These are phyloP conservation scores for Melastoma malabathricum DNA, from an alignment of 345 rosid species.

Conservation along the genomic window DNA sequence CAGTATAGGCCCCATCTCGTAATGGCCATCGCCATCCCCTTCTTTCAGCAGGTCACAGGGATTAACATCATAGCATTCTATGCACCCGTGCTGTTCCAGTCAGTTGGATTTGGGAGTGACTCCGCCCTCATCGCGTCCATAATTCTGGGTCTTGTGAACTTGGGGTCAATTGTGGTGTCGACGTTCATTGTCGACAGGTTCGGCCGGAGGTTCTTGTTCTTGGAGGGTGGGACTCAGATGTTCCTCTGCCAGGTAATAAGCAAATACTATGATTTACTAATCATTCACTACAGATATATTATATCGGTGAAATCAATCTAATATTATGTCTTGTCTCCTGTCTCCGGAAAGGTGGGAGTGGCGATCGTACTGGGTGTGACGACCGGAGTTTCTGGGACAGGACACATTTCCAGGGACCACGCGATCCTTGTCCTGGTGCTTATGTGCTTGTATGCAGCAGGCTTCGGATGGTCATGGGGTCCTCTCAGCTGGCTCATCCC, in stretches of 20 bases:
- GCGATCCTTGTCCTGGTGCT: slow-evolving; percentile 22
- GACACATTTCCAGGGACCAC: slow-evolving; percentile 19
- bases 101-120: slow-evolving; percentile 62
- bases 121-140: slow-evolving; percentile 53
- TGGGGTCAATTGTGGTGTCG: slow-evolving; percentile 45
- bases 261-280: no score
- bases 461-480: slow-evolving; percentile 62
- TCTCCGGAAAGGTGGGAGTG: slow-evolving; percentile 8
- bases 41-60: slow-evolving; percentile 74
- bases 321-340: no score
- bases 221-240: slow-evolving; percentile 56
- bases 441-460: slow-evolving; percentile 42
- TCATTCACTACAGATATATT: no score
- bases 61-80: slow-evolving; percentile 67
- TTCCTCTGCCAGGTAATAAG: slow-evolving; percentile 44
- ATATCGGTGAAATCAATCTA: no score
- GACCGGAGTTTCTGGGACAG: slow-evolving; percentile 25
- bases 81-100: slow-evolving; percentile 63
- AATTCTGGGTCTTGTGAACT: slow-evolving; percentile 58
- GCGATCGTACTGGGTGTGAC: slow-evolving; percentile 21
- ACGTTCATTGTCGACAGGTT: slow-evolving; percentile 48
- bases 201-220: slow-evolving; percentile 65
- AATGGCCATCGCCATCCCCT: slow-evolving; percentile 53
- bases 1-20: slow-evolving; percentile 63
- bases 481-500: slow-evolving; percentile 46